Base-by-base conservation (phyloP, 805 yeast species). In the Kluyveromyces starmeri region DNA sequence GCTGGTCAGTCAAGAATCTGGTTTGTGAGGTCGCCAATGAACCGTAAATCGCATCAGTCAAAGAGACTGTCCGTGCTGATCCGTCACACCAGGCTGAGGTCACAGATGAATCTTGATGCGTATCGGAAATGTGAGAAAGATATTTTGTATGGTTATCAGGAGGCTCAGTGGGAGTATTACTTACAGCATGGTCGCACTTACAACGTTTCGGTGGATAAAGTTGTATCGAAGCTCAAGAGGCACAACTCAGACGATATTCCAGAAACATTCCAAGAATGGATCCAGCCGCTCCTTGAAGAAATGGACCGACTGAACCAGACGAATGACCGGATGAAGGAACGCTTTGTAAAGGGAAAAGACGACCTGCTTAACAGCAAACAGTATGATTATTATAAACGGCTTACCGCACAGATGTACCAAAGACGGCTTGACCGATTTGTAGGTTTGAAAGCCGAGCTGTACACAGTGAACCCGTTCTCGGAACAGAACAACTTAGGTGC, bases 81-180 rank as follows among this genome's bases (percentile, higher is more conserved):
- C 19, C 37, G 45, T n/a, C 24, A 27, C 3, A 53, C 47, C 27
- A 54, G 45, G 34, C 27, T 21, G 6, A 31, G 35, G 18, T 39
- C 46, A 27, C 60, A 55, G 30, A 39, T 36, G 13, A 37, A 41
- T 10, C 24, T 53, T 9, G 49, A 53, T 34, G 17, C 35, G 8
- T 32, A 44, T 30, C 39, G 34, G 9, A 22, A 19, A 4, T 47
- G 50, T 27, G 43, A 44, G 22, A 18, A 14, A 4, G 34, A 40
- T 25, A 40, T 45, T 8, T 20, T 31, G 9, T 50, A 58, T 57
- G 58, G 58, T 3, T 9, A 43, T 13, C 44, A 48, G 24, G 62
- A 57, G 29, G 58, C 57, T 10, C 28, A 39, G 4, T 57, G 62
- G 62, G 62, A 57, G 35, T 41, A 47, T 14, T 35, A 28, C 16